phyloP scores from a whole-genome alignment of 768 basidiomycete genomes.

The Trametes sanguinea region DNA sequence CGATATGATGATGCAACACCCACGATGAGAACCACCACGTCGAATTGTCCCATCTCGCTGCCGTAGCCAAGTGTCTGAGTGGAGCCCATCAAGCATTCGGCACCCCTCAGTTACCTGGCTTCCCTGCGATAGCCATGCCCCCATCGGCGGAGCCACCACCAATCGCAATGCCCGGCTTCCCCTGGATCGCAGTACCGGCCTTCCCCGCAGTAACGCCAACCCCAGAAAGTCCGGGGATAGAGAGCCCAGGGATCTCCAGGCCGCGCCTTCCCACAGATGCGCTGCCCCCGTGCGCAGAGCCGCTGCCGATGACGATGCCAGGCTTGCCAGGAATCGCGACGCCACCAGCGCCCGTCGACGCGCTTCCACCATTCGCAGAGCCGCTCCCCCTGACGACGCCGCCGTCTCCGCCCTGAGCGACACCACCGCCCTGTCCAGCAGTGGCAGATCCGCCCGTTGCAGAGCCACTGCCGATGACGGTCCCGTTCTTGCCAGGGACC shows the following conservation, averaged over 20 bases:
- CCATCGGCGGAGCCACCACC: neutral
- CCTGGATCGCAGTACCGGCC: neutral
- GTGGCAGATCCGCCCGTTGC: neutral
- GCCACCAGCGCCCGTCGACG: neutral
- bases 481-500: neutral
- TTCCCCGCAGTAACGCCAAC: neutral
- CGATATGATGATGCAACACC: too few species aligned
- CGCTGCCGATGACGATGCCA: slow-evolving; percentile 1
- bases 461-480: slow-evolving; percentile 1
- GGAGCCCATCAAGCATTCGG: too few species aligned
- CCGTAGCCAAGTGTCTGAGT: too few species aligned
- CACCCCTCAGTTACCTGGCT: too few species aligned
- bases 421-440: neutral
- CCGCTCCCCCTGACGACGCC: neutral
- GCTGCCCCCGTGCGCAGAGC: neutral
- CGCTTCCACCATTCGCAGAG: neutral
- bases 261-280: neutral
- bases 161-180: neutral
- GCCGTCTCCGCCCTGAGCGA: neutral
- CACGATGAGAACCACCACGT: too few species aligned
- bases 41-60: too few species aligned
- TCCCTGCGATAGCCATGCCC: neutral
- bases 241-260: too few species aligned
- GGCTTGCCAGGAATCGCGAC: neutral
- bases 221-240: neutral